Base-by-base conservation (phyloP, 306 rosid genomes). In the Glycine tomentella region DNA sequence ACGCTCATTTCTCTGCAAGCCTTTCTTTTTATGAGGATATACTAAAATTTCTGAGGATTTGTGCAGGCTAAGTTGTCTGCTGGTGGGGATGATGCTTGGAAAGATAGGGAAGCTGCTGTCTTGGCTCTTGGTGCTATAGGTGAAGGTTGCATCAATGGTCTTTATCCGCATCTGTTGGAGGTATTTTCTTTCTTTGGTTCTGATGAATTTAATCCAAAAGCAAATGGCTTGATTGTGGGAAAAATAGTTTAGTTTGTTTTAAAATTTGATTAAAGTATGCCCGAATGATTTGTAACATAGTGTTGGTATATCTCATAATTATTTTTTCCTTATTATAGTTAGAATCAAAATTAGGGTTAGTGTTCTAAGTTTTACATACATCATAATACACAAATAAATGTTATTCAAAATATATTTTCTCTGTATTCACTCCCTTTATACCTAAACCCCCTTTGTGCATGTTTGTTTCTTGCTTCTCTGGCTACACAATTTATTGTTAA, bases 61-160 rank as follows among this genome's bases (percentile, higher is more conserved):
- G 69, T 88, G 57, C 90, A 96, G 99, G 87, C 89, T 83, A 91
- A 96, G 83, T 84, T 96, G 87, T 83, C 94, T 36, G 17, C 87
- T 1, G 72, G 77, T 34, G 93, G 90, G 44, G 99, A 96, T 86
- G 95, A 89, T 79, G 88, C 89, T 72, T 96, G 99, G 99, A 93
- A 96, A 87, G 97, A 90, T 25, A 86, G 99, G 87, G 99, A 96
- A 86, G 99, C 99, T 90, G 97, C 98, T 61, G 99, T 96, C 70
- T 77, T 96, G 93, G 97, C 97, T 87, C 94, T 96, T 84, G 99
- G 99, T 75, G 99, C 99, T 69, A 87, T 96, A 49, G 98, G 97
- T 68, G 99, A 96, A 87, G 99, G 99, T 73, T 96, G 99, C 94
- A 93, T 96, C 42, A 86, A 45, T 84, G 99, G 99, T 82, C 97